Evolutionary conservation across 176 grass and related monocot genomes (phyloP).

Genomic region (Pharus latifolius): DNA sequence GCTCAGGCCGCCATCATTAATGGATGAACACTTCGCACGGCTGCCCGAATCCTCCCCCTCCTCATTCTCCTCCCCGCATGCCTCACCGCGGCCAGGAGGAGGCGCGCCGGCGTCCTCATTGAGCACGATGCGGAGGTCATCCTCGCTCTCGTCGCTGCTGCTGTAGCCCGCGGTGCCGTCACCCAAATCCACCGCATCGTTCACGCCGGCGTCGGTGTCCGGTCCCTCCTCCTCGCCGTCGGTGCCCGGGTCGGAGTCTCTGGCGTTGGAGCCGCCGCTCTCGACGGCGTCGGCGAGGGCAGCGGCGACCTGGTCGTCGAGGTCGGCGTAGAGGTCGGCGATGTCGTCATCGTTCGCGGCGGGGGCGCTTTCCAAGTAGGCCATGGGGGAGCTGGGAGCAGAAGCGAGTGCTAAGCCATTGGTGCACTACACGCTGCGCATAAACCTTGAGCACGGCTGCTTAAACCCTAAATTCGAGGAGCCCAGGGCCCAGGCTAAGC

Average conservation of each 20-base stretch:
- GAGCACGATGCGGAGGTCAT: slow-evolving; percentile 64
- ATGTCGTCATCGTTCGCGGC: slow-evolving; percentile 29
- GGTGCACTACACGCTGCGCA: slow-evolving; percentile 6
- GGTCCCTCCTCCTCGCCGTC: slow-evolving; percentile 22
- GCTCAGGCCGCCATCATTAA: not conserved
- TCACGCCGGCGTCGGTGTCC: slow-evolving; percentile 1
- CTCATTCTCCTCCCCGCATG: slow-evolving; percentile 4
- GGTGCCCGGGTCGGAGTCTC: slow-evolving; percentile 30
- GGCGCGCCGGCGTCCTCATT: slow-evolving; percentile 40
- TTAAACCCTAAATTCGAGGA: slow-evolving; percentile 10
- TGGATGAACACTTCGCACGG: not conserved
- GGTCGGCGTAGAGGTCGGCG: slow-evolving; percentile 66
- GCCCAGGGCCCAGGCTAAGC: not conserved
- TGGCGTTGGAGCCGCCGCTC: slow-evolving; percentile 37
- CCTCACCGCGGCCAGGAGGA: slow-evolving; percentile 3
- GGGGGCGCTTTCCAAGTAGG: not conserved
- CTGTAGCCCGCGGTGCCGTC: slow-evolving; percentile 27
- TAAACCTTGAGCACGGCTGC: slow-evolving; percentile 30
- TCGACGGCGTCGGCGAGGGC: slow-evolving; percentile 27
- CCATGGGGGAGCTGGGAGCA: slow-evolving; percentile 3
- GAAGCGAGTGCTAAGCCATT: slow-evolving; percentile 16
- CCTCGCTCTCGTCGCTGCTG: slow-evolving; percentile 54
- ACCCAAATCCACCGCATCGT: slow-evolving; percentile 40
- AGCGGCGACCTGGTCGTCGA: slow-evolving; percentile 48
- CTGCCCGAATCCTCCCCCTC: slow-evolving; percentile 23